A percentile compares a stretch with the other conserved stretches of the same genome.
These are phyloP conservation scores for Dittrichia graveolens DNA, from an alignment of 129 eudicot genomes.

Conservation along the genomic window DNA sequence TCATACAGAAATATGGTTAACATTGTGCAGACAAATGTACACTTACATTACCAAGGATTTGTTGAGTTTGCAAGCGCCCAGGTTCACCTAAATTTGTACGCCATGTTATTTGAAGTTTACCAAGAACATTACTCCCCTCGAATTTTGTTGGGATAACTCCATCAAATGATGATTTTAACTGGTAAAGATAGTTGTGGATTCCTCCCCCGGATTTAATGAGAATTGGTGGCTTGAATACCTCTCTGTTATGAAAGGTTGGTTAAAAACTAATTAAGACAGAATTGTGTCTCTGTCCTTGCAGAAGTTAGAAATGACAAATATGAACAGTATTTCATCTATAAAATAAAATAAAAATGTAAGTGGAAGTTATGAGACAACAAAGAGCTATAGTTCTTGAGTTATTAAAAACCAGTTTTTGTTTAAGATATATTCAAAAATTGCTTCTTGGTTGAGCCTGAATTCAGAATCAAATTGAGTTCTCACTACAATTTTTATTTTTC, in stretches of 20 bases:
- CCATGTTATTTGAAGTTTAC: constrained; percentile 98
- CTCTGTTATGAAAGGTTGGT: constrained; percentile 39
- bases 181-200: constrained; percentile 81
- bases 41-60: constrained; percentile 94
- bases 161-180: constrained; percentile 53
- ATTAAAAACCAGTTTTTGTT: no score
- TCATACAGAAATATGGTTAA: neutral
- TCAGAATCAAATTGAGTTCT: no score
- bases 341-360: constrained; percentile 10
- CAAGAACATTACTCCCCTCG: constrained; percentile 91
- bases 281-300: no score
- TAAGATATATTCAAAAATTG: no score
- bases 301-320: no score
- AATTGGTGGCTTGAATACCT: constrained; percentile 70
- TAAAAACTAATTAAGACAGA: no score
- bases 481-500: no score
- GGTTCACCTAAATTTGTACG: constrained; percentile 98
- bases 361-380: neutral
- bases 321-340: neutral
- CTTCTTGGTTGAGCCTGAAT: no score
- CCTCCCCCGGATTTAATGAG: constrained; percentile 96
- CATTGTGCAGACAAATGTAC: constrained; percentile 16
- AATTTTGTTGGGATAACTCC: constrained; percentile 48
- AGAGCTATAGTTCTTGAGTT: neutral
- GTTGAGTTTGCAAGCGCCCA: constrained; percentile 97